These are phyloP conservation scores for Parathielavia appendiculata DNA, from an alignment of 495 filamentous ascomycete genomes.

Conservation along the genomic window DNA sequence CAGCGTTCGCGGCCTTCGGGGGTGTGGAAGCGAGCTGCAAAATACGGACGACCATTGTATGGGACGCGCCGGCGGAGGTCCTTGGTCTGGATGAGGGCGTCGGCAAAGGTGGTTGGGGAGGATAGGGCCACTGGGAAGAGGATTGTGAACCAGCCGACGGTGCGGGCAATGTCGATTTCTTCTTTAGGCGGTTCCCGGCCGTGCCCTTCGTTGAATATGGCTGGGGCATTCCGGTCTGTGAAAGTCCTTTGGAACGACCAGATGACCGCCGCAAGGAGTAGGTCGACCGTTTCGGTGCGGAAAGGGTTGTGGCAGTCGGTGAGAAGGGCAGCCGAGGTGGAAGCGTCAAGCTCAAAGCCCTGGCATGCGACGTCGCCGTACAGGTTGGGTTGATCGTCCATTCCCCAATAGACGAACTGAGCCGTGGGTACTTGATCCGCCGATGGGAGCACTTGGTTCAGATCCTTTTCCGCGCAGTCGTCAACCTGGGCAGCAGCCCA, in stretches of 20 bases:
- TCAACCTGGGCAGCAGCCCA: constrained; percentile 41
- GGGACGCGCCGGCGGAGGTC: constrained; percentile 23
- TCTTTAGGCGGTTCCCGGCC: constrained; percentile 25
- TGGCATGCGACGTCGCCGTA: constrained; percentile 24
- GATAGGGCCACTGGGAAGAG: constrained; percentile 23
- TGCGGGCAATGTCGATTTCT: constrained; percentile 25
- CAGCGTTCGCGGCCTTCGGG: constrained; percentile 26
- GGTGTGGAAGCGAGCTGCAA: constrained; percentile 36
- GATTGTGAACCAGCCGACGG: constrained; percentile 32
- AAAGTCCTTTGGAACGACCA: constrained; percentile 32
- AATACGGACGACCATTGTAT: constrained; percentile 21
- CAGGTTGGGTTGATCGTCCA: constrained; percentile 27
- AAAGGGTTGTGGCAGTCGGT: constrained; percentile 26
- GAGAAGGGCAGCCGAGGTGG: constrained; percentile 21
- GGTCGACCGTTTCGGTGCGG: constrained; percentile 32
- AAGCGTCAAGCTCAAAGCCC: constrained; percentile 21
- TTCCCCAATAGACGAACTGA: constrained; percentile 29
- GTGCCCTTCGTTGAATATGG: constrained; percentile 40
- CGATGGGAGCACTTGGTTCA: constrained; percentile 3
- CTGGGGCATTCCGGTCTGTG: constrained; percentile 43
- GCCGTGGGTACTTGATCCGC: constrained; percentile 5
- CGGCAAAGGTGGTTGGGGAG: constrained; percentile 8
- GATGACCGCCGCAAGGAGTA: constrained; percentile 32
- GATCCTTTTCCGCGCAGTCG: background rate
- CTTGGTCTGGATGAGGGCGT: constrained; percentile 22